phyloP scores from a whole-genome alignment of 768 basidiomycete species.

The Pleurotus djamor region DNA sequence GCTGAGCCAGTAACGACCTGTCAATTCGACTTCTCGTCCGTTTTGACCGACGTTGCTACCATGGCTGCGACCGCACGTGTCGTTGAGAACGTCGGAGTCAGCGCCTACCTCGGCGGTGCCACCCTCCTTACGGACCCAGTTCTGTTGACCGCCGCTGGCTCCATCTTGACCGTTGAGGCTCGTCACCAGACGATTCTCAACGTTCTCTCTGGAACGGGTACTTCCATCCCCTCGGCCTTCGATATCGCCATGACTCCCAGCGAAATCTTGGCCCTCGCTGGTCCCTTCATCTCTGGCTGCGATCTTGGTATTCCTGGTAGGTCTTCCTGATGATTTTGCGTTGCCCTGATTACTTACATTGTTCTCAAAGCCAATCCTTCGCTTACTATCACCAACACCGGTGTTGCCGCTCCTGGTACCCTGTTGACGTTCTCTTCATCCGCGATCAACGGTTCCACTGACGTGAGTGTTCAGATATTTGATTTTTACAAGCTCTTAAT shows the following conservation, averaged over 20 bases:
- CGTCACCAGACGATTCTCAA: constrained; percentile 82
- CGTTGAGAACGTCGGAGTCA: constrained; percentile 75
- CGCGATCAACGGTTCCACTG: constrained; percentile 49
- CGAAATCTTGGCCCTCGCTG: constrained; percentile 71
- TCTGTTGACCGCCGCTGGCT: constrained; percentile 63
- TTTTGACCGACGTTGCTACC: constrained; percentile 60
- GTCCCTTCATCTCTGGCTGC: constrained; percentile 69
- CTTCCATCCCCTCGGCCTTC: constrained; percentile 65
- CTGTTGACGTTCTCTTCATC: constrained; percentile 56
- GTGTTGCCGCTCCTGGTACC: constrained; percentile 55
- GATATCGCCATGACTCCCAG: constrained; percentile 69
- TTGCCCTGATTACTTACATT: not conserved
- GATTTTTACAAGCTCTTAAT: constrained; percentile 7
- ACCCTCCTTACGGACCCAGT: constrained; percentile 58
- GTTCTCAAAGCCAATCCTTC: constrained; percentile 48
- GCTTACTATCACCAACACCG: constrained; percentile 63
- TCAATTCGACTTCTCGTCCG: constrained; percentile 65
- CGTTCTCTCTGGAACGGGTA: constrained; percentile 54
- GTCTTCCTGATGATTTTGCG: constrained; percentile 12
- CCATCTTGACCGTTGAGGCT: constrained; percentile 80
- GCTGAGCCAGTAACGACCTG: constrained; percentile 53
- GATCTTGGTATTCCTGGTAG: constrained; percentile 55
- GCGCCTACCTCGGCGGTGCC: constrained; percentile 76
- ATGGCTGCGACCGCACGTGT: constrained; percentile 73
- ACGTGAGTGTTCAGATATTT: constrained; percentile 29